Evolutionary conservation across 140 eudicot genomes (phyloP).

Genomic region (Bidens hawaiensis): DNA sequence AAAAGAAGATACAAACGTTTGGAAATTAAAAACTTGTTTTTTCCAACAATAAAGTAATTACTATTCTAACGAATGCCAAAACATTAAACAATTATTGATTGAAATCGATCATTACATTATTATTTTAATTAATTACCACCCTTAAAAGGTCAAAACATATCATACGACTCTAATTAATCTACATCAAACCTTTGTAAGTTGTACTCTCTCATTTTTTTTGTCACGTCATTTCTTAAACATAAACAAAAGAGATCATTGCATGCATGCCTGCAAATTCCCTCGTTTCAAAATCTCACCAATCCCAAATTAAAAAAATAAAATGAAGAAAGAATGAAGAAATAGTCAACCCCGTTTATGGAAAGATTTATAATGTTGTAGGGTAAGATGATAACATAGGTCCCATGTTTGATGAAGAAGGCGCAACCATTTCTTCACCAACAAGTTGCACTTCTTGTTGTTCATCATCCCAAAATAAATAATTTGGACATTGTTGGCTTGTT

Average conservation of each 20-base stretch:
- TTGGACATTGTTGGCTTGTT: conserved; percentile 40
- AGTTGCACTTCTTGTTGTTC: conserved; percentile 39
- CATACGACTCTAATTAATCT: conserved; percentile 13
- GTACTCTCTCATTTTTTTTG: conserved; percentile 15
- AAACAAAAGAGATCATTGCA: conserved; percentile 27
- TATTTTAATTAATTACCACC: conserved; percentile 24
- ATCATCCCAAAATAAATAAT: conserved; percentile 67
- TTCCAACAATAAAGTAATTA: background rate
- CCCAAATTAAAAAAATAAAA: conserved; percentile 10
- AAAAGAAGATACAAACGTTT: background rate
- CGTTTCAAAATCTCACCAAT: conserved; percentile 37
- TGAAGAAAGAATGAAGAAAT: background rate
- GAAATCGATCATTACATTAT: conserved; percentile 24
- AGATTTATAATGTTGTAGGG: conserved; percentile 46
- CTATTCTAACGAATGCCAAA: background rate
- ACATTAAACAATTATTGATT: conserved; percentile 1
- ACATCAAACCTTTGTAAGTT: conserved; percentile 25
- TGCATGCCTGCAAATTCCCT: conserved; percentile 17
- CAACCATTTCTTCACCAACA: conserved; percentile 38
- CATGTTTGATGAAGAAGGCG: conserved; percentile 36
- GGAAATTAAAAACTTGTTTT: background rate
- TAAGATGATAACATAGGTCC: conserved; percentile 48
- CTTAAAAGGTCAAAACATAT: conserved; percentile 13
- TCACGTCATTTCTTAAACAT: conserved; percentile 19
- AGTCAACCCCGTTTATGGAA: conserved; percentile 10